A percentile compares a stretch with the other conserved stretches of the same genome.
Evolutionary conservation across 2,329 filamentous ascomycete species (phyloP).

Genomic region (Fusarium sp.): DNA sequence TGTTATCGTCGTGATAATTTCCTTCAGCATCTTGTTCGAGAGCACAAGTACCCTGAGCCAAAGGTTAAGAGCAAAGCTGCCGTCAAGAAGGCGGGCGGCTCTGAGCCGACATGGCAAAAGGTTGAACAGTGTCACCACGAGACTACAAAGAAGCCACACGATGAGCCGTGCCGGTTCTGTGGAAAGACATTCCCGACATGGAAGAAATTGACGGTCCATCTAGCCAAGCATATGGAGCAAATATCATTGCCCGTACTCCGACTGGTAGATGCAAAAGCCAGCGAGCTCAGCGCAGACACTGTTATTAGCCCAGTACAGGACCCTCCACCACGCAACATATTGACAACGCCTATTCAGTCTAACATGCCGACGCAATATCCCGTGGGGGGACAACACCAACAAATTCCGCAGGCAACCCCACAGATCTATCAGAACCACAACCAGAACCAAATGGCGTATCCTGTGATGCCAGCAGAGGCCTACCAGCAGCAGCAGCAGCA

Average conservation of each 20-base stretch:
- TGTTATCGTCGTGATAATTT: constrained; percentile 95
- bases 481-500: constrained; percentile 30
- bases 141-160: constrained; percentile 70
- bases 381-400: constrained; percentile 28
- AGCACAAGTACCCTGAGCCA: constrained; percentile 87
- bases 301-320: constrained; percentile 75
- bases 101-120: constrained; percentile 77
- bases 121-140: constrained; percentile 81
- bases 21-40: constrained; percentile 88
- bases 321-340: constrained; percentile 46
- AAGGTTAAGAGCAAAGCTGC: constrained; percentile 79
- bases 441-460: constrained; percentile 39
- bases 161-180: constrained; percentile 90
- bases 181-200: constrained; percentile 81
- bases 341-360: constrained; percentile 41
- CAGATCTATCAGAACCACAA: constrained; percentile 33
- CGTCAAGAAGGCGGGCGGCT: constrained; percentile 65
- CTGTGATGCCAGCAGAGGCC: constrained; percentile 40
- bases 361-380: constrained; percentile 34
- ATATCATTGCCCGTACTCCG: constrained; percentile 83
- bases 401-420: constrained; percentile 27
- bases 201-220: constrained; percentile 94
- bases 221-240: constrained; percentile 94
- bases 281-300: constrained; percentile 66
- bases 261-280: constrained; percentile 59